Base-by-base conservation (phyloP, 805 yeast genomes). In the Danielozyma ontarioensis region DNA sequence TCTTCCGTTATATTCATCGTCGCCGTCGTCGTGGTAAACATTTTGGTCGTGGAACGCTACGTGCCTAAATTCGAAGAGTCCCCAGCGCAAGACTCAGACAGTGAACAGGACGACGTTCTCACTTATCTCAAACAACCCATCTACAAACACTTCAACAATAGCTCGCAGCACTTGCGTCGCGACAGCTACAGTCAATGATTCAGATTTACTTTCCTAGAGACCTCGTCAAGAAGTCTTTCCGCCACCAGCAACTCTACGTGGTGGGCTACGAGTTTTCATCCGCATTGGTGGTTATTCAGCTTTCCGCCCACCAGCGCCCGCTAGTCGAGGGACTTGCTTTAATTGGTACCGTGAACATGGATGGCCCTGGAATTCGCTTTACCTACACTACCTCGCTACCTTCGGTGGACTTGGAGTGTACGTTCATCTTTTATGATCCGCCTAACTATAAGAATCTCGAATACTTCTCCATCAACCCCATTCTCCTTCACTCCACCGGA, bases 381-480 rank as follows among this genome's bases (percentile, higher is more conserved):
- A 18, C 16, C 25, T 17, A 13, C 14, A 13, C 17, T 27, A 13
- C n/a, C 13, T 13, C 27, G 17, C 31, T 35, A 11, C 16, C 27
- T 8, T 25, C 28, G n/a, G n/a, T 36, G 12, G 28, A 21, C 21
- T 14, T 21, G 24, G 27, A 33, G 13, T 41, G 37, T 28, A 50
- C 56, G 4, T 27, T 48, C 2, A 35, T 57, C n/a, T 45, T 71
- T n/a, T 88, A 76, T 50, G 72, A 73, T 17, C 82, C 93, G 1
- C 97, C 97, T 0, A 70, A 73, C 28, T 75, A 82, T 13, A 68
- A 67, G 18, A 71, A 74, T 37, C 68, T 89, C 67, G 95, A 88
- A 44, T 86, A 83, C 52, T 82, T 76, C 42, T 80, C 96, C 0
- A 52, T 80, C 3, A 62, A 69, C n/a, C 94, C 96, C 0, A 83